Percentiles rank a stretch among this genome's conserved stretches.
phyloP scores from a whole-genome alignment of 495 filamentous ascomycete species.

The Trichocladium antarcticum region DNA sequence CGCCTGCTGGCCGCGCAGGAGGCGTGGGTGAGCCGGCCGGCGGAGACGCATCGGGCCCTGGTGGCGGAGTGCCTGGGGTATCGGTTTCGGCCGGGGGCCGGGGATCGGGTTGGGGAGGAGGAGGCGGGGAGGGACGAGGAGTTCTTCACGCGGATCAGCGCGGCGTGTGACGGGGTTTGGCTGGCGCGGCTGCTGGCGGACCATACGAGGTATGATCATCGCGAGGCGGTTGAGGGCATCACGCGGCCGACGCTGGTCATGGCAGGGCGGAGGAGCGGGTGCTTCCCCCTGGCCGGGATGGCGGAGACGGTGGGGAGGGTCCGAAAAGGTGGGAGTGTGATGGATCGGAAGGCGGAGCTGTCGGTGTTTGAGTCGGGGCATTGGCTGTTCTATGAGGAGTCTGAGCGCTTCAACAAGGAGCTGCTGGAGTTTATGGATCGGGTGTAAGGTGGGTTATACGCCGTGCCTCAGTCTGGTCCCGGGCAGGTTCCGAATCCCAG shows the following conservation, averaged over 20 bases:
- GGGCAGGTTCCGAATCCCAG: no score
- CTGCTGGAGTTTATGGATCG: conserved; percentile 25
- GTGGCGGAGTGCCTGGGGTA: conserved; percentile 36
- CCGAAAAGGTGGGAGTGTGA: conserved; percentile 5
- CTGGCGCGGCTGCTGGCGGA: conserved; percentile 34
- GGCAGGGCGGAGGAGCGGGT: conserved; percentile 33
- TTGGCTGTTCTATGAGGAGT: conserved; percentile 40
- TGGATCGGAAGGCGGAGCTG: conserved; percentile 17
- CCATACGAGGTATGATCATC: conserved; percentile 38
- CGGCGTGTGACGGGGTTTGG: conserved; percentile 31
- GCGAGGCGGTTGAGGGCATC: conserved; percentile 31
- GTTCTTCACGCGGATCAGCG: conserved; percentile 31
- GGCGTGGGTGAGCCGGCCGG: conserved; percentile 19
- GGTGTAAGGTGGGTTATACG: no score
- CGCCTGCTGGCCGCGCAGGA: conserved; percentile 28
- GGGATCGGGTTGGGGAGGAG: conserved; percentile 11
- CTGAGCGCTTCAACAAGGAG: conserved; percentile 31
- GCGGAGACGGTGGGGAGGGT: conserved; percentile 27
- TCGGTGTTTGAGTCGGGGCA: conserved; percentile 33
- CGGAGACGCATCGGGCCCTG: conserved; percentile 23
- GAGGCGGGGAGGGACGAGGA: conserved; percentile 23
- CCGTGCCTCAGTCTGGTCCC: no score
- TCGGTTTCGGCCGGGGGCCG: conserved; percentile 15
- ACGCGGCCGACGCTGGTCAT: conserved; percentile 28
- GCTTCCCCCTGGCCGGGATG: conserved; percentile 35